A percentile compares a stretch with the other conserved stretches of the same genome.
These are phyloP conservation scores for Aspergillus oerlinghausenensis DNA, from an alignment of 2,329 filamentous ascomycete genomes.

Conservation along the genomic window DNA sequence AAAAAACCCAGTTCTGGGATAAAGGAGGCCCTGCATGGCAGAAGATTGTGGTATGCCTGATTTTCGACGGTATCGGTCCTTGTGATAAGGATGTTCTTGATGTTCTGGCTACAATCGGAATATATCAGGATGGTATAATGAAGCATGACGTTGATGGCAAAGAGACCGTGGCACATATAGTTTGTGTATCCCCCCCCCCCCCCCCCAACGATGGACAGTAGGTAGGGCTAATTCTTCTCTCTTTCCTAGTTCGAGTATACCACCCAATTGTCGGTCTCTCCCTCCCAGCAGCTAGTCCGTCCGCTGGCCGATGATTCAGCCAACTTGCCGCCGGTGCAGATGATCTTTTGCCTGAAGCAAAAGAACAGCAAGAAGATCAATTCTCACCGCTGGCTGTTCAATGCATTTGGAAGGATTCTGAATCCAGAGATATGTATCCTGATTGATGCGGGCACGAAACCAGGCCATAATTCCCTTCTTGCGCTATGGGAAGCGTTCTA, in stretches of 20 bases:
- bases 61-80: conserved; percentile 97
- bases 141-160: conserved; percentile 98
- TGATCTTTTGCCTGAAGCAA: conserved; percentile 99
- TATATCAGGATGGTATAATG: conserved; percentile 98
- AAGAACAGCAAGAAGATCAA: conserved; percentile 99
- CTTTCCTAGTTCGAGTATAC: conserved; percentile 79
- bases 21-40: conserved; percentile 98
- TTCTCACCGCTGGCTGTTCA: conserved; percentile 98
- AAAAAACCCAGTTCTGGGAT: conserved; percentile 99
- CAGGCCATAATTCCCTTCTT: conserved; percentile 82
- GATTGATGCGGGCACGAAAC: conserved; percentile 95
- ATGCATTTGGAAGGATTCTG: conserved; percentile 91
- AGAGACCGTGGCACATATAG: conserved; percentile 89
- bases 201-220: too few species aligned
- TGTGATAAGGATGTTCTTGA: conserved; percentile 94
- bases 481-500: conserved; percentile 98
- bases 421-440: conserved; percentile 97
- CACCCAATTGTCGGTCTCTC: conserved; percentile 90
- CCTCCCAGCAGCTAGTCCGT: conserved; percentile 94
- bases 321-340: conserved; percentile 91
- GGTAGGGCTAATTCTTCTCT: background rate
- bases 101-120: conserved; percentile 85
- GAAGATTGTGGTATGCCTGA: conserved; percentile 95
- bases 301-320: conserved; percentile 78
- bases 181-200: conserved; percentile 36